phyloP scores from a whole-genome alignment of 2,329 filamentous ascomycete species.

The Thielaviopsis euricoi region DNA sequence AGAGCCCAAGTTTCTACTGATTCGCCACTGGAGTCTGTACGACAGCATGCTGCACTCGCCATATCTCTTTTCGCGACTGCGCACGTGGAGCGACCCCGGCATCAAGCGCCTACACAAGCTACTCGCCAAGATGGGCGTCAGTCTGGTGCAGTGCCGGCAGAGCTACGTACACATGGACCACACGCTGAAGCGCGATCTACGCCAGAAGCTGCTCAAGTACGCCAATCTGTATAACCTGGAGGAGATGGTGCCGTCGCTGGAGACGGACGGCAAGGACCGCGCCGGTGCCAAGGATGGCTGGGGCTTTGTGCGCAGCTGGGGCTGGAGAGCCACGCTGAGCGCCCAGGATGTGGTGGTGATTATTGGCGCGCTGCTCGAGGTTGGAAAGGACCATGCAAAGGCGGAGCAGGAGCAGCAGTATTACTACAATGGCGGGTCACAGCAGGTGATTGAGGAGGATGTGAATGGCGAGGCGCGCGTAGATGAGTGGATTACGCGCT shows the following conservation, averaged over 20 bases:
- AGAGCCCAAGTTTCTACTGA: slow-evolving; percentile 81
- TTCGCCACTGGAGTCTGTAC: slow-evolving; percentile 93
- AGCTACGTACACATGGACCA: slow-evolving; percentile 98
- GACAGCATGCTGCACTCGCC: slow-evolving; percentile 97
- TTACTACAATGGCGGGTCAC: slow-evolving; percentile 10
- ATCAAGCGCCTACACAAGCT: slow-evolving; percentile 83
- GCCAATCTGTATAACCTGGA: slow-evolving; percentile 87
- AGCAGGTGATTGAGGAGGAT: slow-evolving; percentile 21
- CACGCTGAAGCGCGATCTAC: slow-evolving; percentile 76
- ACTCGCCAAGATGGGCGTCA: slow-evolving; percentile 95
- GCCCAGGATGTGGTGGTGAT: slow-evolving; percentile 91
- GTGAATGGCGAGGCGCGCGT: slow-evolving; percentile 34
- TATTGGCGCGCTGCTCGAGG: slow-evolving; percentile 80
- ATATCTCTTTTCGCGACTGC: slow-evolving; percentile 78
- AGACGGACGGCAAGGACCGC: slow-evolving; percentile 52
- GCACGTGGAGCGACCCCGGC: slow-evolving; percentile 86
- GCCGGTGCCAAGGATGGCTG: slow-evolving; percentile 73
- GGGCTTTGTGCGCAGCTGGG: slow-evolving; percentile 96
- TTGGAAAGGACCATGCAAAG: slow-evolving; percentile 44
- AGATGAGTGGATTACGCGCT: slow-evolving; percentile 49
- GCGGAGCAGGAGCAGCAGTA: slow-evolving; percentile 11
- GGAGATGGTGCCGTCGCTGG: slow-evolving; percentile 70
- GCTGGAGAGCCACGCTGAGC: slow-evolving; percentile 86
- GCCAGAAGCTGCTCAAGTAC: slow-evolving; percentile 76
- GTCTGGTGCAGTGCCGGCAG: slow-evolving; percentile 82